Evolutionary conservation across 768 basidiomycete genomes (phyloP), one percentile per base, ranked within the genome.

Genomic region (Mycena venus): DNA sequence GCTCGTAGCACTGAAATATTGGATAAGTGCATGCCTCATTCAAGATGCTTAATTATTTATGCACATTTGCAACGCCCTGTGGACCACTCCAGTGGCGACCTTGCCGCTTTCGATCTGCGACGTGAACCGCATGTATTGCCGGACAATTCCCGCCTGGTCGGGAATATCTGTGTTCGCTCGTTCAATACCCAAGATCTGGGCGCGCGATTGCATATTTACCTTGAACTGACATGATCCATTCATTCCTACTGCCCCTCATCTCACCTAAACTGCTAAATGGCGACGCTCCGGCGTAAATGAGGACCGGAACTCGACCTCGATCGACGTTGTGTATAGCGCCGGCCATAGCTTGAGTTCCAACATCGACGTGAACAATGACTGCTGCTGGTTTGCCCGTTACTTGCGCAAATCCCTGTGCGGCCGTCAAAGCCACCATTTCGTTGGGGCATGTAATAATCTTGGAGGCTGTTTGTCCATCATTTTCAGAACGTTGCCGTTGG

Each of bases 311-410:
- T 29, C 90, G 86, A 29, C 88, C 88, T 60, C 89, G 87, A 77
- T 93, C 91, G 10, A 90, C 92, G 73, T 94, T 95, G 77, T 95
- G 94, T 1, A 94, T 85, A 0, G 93, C 94, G 12, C 92, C 92
- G 4, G 90, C 93, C 19, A 94, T 81, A 5, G 90, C 91, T 91
- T 94, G 21, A 1, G 62, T 63, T 1, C 92, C 91, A 34, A 92
- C 91, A 76, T 93, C 92, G 59, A 94, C 93, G 78, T 95, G 93
- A 0, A 94, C 90, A 36, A 94, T 91, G 4, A 94, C 92, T 0
- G 91, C 92, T 0, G 93, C 93, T 0, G 93, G 92, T 70, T 85
- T 91, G 0, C 92, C 92, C 0, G 90, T 90, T 2, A 89, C 89
- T 75, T 92, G 91, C 0, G 90, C 90, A 76, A 91, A 94, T 0